A percentile compares a stretch with the other conserved stretches of the same genome.
Evolutionary conservation across 306 rosid genomes (phyloP).

Genomic region (Oxytropis ochrocephala): DNA sequence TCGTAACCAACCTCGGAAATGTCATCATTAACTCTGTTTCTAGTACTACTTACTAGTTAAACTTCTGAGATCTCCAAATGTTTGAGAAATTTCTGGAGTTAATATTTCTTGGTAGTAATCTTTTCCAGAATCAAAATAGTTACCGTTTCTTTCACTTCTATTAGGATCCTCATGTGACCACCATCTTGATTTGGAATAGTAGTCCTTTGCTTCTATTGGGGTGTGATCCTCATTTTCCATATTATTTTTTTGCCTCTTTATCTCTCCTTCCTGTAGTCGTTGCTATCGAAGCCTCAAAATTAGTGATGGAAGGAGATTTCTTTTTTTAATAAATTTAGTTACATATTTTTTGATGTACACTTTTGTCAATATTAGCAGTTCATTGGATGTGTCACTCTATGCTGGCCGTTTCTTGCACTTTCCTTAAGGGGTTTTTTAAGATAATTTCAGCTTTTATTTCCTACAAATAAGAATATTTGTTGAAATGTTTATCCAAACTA

Average conservation of each 20-base stretch:
- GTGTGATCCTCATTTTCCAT: slow-evolving; percentile 40
- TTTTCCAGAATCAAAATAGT: slow-evolving; percentile 41
- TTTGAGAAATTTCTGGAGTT: slow-evolving; percentile 53
- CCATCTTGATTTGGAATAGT: slow-evolving; percentile 25
- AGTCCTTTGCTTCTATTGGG: slow-evolving; percentile 36
- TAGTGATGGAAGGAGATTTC: slow-evolving; percentile 32
- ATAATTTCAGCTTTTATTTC: no score
- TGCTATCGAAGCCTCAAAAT: slow-evolving; percentile 43
- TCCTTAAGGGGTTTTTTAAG: background rate
- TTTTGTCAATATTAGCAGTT: slow-evolving; percentile 36
- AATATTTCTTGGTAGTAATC: slow-evolving; percentile 29
- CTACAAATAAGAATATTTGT: no score
- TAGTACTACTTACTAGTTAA: background rate
- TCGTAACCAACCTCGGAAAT: background rate
- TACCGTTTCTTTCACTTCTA: slow-evolving; percentile 29
- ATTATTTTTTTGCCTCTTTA: background rate
- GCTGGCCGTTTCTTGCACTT: background rate
- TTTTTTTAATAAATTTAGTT: slow-evolving; percentile 23
- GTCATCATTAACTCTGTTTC: background rate
- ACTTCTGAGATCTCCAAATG: slow-evolving; percentile 24
- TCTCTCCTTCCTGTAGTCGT: slow-evolving; percentile 29
- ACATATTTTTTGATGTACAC: slow-evolving; percentile 13
- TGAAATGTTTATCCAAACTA: no score
- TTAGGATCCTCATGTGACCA: slow-evolving; percentile 35
- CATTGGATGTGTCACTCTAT: slow-evolving; percentile 38